Evolutionary conservation across 306 rosid species (phyloP), one percentile per base, ranked within the genome.

Genomic region (Cicer chorassanicum): DNA sequence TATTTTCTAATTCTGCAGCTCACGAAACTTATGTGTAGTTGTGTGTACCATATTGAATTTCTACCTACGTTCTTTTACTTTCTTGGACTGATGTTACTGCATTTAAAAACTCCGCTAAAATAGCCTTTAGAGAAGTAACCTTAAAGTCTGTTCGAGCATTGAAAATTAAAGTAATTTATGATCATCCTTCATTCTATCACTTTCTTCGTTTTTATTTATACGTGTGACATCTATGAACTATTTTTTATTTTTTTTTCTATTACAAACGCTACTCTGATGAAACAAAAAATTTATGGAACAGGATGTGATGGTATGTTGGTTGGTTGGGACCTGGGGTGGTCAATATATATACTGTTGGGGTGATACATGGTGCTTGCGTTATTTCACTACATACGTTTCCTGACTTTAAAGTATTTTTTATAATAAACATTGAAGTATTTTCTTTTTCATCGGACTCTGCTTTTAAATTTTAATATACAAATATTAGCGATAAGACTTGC

Each of bases 1-100:
- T 78, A 40, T 50, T 62, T 83, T 84, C 79, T 65, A 61, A 70
- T 74, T 79, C 80, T 65, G 82, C 79, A 65, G 86, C 89, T 78
- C 88, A 82, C 82, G 85, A 83, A 86, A 87, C 94, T 87, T 78
- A 24, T 81, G 80, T 85, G 89, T 85, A 78, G 84, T 74, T 80
- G 89, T 87, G 87, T 87, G 92, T 89, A 83, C 81, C 56, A 81
- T 84, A 83, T 86, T 83, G 77, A 82, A 80, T 80, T 81, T 80
- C 82, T 78, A 45, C 57, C 50, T 75, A 72, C 79, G 68, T 81
- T 81, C 82, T 39, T 84, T 69, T 68, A 72, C 86, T 82, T 40
- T 78, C 79, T 77, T 76, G 78, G 82, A 81, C 78, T 78, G 68
- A 64, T 79, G 81, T 57, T 76, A 76, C 80, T 81, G 83, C 81